Percentiles rank a stretch among this genome's conserved stretches.
Conservation (phyloP, 2,329 filamentous ascomycete species). For the Trichoderma sp. region DNA sequence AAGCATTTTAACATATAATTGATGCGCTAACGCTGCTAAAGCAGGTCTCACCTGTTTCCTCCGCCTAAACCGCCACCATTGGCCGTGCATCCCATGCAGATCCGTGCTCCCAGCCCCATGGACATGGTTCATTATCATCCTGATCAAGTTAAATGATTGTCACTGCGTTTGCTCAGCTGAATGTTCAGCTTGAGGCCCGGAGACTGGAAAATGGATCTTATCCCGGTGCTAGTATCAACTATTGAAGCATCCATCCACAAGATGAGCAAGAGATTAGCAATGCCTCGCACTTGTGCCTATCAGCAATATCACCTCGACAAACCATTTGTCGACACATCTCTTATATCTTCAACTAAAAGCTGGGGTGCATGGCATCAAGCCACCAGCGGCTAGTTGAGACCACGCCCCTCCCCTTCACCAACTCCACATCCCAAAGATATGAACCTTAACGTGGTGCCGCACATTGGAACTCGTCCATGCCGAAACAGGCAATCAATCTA, state of each 20-base stretch:
- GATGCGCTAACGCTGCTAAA: background rate
- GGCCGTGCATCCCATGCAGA: background rate
- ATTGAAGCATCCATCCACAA: background rate
- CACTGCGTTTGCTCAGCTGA: background rate
- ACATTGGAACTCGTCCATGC: background rate
- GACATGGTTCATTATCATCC: background rate
- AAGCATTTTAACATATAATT: background rate
- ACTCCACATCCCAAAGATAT: conserved; percentile 1
- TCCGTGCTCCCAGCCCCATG: background rate
- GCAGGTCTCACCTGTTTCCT: background rate
- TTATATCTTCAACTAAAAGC: background rate
- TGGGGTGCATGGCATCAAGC: conserved; percentile 13
- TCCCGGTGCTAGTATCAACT: background rate
- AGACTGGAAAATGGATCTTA: background rate
- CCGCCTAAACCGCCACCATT: background rate
- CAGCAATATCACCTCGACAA: background rate
- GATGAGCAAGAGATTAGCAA: background rate
- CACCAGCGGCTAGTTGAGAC: background rate
- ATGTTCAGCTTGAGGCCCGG: background rate
- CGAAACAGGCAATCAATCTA: conserved; percentile 17
- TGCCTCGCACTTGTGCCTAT: background rate
- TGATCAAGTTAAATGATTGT: background rate
- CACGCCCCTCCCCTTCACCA: background rate
- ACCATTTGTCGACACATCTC: background rate
- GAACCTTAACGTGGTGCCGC: background rate